These are phyloP conservation scores for Tephrocybe rancida DNA, from an alignment of 768 basidiomycete genomes.

Conservation along the genomic window DNA sequence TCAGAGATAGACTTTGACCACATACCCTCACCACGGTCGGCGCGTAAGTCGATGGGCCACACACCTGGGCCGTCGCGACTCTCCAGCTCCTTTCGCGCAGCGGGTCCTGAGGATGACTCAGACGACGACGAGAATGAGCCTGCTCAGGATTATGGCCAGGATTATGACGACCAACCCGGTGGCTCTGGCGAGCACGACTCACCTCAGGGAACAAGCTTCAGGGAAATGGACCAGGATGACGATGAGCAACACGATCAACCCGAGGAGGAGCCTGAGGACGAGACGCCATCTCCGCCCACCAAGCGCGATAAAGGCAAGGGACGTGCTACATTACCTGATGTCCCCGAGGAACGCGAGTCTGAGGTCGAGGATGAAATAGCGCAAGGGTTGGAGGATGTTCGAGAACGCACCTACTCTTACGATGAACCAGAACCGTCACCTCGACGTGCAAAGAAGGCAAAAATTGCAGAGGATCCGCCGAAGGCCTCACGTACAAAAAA, in stretches of 20 bases:
- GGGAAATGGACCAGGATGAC: slow-evolving; percentile 51
- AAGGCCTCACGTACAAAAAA: slow-evolving; percentile 21
- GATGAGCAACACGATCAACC: slow-evolving; percentile 43
- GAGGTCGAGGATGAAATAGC: slow-evolving; percentile 46
- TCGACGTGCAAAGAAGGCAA: slow-evolving; percentile 38
- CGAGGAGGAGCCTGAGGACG: slow-evolving; percentile 32
- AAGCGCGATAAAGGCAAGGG: slow-evolving; percentile 18
- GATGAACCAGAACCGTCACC: slow-evolving; percentile 29
- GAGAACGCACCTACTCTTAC: slow-evolving; percentile 29
- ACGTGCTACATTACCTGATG: slow-evolving; percentile 18
- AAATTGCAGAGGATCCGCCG: slow-evolving; percentile 24
- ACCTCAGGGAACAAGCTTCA: slow-evolving; percentile 43
- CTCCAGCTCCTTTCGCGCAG: slow-evolving; percentile 32
- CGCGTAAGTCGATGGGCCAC: slow-evolving; percentile 29
- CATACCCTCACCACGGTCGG: slow-evolving; percentile 57
- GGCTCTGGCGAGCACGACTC: slow-evolving; percentile 22
- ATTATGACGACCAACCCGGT: slow-evolving; percentile 30
- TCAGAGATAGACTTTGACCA: slow-evolving; percentile 64
- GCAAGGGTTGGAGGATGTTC: slow-evolving; percentile 38
- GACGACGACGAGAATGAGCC: slow-evolving; percentile 27
- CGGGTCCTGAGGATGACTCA: slow-evolving; percentile 32
- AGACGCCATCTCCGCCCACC: slow-evolving; percentile 19
- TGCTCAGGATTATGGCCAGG: slow-evolving; percentile 26
- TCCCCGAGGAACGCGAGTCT: slow-evolving; percentile 49
- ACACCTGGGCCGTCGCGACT: slow-evolving; percentile 43